Base-by-base conservation (phyloP, 2,329 filamentous ascomycete genomes). In the Colletotrichum nymphaeae region DNA sequence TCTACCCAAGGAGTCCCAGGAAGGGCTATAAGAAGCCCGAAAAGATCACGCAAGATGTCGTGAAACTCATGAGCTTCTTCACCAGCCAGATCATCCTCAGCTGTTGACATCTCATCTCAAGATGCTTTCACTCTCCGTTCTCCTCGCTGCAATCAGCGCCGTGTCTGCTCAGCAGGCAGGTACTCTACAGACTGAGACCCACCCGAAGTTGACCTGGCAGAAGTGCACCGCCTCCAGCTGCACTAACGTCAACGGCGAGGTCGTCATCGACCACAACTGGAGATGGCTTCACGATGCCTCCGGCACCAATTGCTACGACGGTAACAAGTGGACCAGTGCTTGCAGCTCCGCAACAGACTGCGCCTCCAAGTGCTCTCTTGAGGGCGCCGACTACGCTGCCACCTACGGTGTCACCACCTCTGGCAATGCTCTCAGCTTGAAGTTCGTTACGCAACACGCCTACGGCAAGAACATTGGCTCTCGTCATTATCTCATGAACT, bases 241-340 rank as follows among this genome's bases (percentile, higher is more conserved):
- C 82, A 85, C 82, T 28, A 82, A 80, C 62, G 84, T 88, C 76
- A 78, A 79, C 57, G 88, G 86, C 46, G 86, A 84, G 46, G 83
- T 92, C 58, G 87, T 88, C 67, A 81, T 92, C 76, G 90, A 92
- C 74, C 79, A 89, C 77, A 91, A 91, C 83, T 91, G 89, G 89
- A 87, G 89, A 75, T 91, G 90, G 90, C 83, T 88, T 70, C 89
- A 91, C 80, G 78, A 79, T 28, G 80, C 81, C 65, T 77, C 78
- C 9, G 82, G 84, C 63, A 84, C 80, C 77, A 91, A 91, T 83
- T 90, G 88, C 83, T 90, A 90, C 81, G 85, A 81, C 12, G 88
- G 88, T 64, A 89, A 89, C 80, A 78, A 79, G 58, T 86, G 86
- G 80, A 82, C 80, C 2, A 76, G 79, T 67, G 75, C 83, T 76